Evolutionary conservation across 306 rosid genomes (phyloP).

Genomic region (Prunus mira): DNA sequence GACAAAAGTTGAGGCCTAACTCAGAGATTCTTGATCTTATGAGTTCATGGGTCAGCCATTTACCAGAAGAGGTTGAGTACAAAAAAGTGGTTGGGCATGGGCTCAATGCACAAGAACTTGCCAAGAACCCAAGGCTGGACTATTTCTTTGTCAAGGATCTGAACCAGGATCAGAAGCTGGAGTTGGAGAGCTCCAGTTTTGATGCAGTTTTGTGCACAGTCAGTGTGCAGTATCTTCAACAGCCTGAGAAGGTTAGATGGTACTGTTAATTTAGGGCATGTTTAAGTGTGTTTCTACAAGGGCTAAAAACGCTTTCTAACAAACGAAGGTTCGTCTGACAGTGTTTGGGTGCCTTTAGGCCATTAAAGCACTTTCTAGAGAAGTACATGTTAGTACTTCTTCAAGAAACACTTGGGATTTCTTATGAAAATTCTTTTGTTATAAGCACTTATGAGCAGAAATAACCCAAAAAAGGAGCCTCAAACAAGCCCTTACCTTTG

Average conservation of each 20-base stretch:
- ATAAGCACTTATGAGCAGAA: no score
- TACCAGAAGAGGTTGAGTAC: conserved; percentile 56
- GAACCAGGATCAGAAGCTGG: conserved; percentile 62
- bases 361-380: no score
- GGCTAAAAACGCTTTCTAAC: no score
- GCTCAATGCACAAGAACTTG: conserved; percentile 75
- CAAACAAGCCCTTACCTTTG: no score
- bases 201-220: conserved; percentile 85
- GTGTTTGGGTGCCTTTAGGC: no score
- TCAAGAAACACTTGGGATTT: no score
- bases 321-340: no score
- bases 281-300: no score
- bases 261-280: no score
- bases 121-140: conserved; percentile 63
- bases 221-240: conserved; percentile 92
- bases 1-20: conserved; percentile 52
- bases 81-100: conserved; percentile 84
- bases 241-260: conserved; percentile 71
- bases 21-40: conserved; percentile 66
- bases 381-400: no score
- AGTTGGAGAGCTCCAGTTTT: conserved; percentile 48
- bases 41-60: conserved; percentile 94
- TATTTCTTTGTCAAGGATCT: conserved; percentile 77
- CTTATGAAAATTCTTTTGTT: no score
- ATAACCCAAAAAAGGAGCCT: no score